These are phyloP conservation scores for Cutaneotrichosporon sp. DNA, from an alignment of 1,284 basidiomycete species.

Conservation along the genomic window DNA sequence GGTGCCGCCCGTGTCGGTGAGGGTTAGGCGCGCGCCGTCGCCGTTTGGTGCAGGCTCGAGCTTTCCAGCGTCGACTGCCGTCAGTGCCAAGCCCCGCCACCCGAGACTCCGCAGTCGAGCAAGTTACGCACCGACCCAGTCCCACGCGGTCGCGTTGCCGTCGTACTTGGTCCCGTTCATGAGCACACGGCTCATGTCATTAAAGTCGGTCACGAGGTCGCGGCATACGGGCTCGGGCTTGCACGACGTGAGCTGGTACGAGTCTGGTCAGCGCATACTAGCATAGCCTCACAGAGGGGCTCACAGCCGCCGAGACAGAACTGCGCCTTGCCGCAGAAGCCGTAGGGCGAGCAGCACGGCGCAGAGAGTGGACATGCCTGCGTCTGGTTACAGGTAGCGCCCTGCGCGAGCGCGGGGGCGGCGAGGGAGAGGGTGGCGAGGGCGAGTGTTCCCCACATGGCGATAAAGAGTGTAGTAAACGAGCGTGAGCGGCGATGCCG, in stretches of 20 bases:
- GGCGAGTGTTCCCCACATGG: too few species aligned
- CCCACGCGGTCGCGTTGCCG: constrained; percentile 69
- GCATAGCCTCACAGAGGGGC: constrained; percentile 58
- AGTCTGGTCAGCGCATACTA: constrained; percentile 5
- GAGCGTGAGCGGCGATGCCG: too few species aligned
- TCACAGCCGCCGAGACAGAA: constrained; percentile 82
- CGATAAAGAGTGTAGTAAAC: too few species aligned
- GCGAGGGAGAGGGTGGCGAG: constrained; percentile 10
- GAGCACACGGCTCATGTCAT: constrained; percentile 67
- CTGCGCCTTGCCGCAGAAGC: constrained; percentile 65
- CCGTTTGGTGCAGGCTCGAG: constrained; percentile 62
- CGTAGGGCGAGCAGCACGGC: constrained; percentile 76
- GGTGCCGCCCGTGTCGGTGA: constrained; percentile 68
- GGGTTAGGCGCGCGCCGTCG: constrained; percentile 62
- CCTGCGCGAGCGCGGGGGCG: constrained; percentile 15
- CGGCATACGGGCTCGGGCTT: constrained; percentile 70
- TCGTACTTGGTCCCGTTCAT: constrained; percentile 61
- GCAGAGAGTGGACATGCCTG: constrained; percentile 59
- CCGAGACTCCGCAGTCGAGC: too few species aligned
- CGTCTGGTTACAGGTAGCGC: not conserved
- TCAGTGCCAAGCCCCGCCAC: too few species aligned
- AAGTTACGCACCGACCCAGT: constrained; percentile 48
- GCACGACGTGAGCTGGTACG: constrained; percentile 59
- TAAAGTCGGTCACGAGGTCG: constrained; percentile 65
- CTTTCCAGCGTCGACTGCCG: constrained; percentile 66